Evolutionary conservation across 2,329 filamentous ascomycete genomes (phyloP).

Genomic region (Venturia aucupariae): DNA sequence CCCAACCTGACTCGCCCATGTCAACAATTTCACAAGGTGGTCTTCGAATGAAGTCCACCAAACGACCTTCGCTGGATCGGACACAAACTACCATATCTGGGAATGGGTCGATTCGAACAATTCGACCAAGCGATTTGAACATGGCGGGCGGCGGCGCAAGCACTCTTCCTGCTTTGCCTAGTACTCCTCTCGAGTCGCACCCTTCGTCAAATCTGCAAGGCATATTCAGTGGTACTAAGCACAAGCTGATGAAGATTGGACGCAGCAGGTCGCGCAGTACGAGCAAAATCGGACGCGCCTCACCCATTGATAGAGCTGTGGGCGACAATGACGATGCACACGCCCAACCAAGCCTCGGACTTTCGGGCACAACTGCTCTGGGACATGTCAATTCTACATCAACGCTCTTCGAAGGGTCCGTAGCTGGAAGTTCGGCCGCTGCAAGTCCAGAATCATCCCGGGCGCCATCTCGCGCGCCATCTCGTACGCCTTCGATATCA

Average conservation of each 20-base stretch:
- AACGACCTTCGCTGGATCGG: constrained; percentile 9
- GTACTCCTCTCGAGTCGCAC: constrained; percentile 36
- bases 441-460: constrained; percentile 37
- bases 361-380: constrained; percentile 53
- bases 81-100: constrained; percentile 18
- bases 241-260: constrained; percentile 38
- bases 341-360: constrained; percentile 51
- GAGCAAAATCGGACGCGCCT: constrained; percentile 40
- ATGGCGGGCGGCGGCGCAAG: constrained; percentile 24
- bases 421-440: constrained; percentile 22
- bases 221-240: constrained; percentile 37
- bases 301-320: constrained; percentile 53
- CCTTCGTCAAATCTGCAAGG: constrained; percentile 34
- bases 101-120: constrained; percentile 35
- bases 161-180: constrained; percentile 34
- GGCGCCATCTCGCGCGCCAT: too few species aligned
- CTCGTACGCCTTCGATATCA: constrained; percentile 17
- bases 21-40: constrained; percentile 14
- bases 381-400: constrained; percentile 48
- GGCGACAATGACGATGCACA: constrained; percentile 51
- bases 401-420: constrained; percentile 33
- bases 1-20: constrained; percentile 32
- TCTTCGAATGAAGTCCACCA: background rate
- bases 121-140: constrained; percentile 33
- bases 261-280: constrained; percentile 35